phyloP scores from a whole-genome alignment of 2,329 filamentous ascomycete genomes.

The Paecilomyces dactylethromorphus region DNA sequence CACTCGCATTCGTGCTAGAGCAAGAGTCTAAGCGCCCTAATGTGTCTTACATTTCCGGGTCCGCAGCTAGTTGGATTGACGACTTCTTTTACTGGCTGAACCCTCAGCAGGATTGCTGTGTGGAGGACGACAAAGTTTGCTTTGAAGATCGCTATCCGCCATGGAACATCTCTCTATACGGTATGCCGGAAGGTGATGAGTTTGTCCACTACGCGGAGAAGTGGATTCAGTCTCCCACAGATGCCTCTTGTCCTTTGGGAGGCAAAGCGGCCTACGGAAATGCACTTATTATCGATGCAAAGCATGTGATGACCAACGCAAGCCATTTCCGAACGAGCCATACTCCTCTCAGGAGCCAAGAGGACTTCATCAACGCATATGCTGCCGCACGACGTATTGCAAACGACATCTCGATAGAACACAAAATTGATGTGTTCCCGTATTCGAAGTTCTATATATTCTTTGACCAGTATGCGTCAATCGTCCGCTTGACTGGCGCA shows the following conservation, averaged over 20 bases:
- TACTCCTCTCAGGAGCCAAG: conserved; percentile 76
- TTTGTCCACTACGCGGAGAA: conserved; percentile 79
- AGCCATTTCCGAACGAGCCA: conserved; percentile 91
- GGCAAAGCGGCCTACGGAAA: conserved; percentile 82
- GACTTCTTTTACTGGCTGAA: conserved; percentile 98
- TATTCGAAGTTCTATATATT: conserved; percentile 99
- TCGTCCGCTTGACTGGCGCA: conserved; percentile 70
- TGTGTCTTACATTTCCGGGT: conserved; percentile 79
- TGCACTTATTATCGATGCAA: conserved; percentile 70
- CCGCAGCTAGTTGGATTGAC: conserved; percentile 92
- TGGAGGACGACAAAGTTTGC: conserved; percentile 65
- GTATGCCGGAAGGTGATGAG: conserved; percentile 91
- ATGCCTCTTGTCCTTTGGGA: conserved; percentile 77
- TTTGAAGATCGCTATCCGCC: conserved; percentile 69
- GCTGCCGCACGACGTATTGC: conserved; percentile 83
- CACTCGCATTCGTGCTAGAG: conserved; percentile 83
- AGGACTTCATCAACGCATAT: conserved; percentile 90
- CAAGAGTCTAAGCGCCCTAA: conserved; percentile 87
- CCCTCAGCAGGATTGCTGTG: conserved; percentile 70
- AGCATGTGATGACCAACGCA: conserved; percentile 63
- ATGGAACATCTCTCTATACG: conserved; percentile 83
- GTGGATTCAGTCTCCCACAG: conserved; percentile 75
- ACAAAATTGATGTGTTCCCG: conserved; percentile 79
- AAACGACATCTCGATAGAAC: conserved; percentile 62
- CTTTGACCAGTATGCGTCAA: conserved; percentile 92